phyloP scores from a whole-genome alignment of 2,329 filamentous ascomycete species.

The Nemania diffusa region DNA sequence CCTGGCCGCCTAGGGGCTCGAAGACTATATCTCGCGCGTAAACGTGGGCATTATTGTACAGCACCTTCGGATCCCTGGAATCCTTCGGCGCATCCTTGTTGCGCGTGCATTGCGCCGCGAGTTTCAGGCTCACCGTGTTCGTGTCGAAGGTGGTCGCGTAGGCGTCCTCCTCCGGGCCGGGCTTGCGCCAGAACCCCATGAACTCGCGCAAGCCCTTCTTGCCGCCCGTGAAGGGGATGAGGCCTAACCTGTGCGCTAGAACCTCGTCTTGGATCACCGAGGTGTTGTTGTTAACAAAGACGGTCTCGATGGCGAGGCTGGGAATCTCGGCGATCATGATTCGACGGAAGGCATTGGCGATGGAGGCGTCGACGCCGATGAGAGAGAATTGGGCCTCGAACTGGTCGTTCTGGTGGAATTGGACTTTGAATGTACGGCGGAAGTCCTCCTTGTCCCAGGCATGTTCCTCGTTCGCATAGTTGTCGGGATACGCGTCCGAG shows the following conservation, averaged over 20 bases:
- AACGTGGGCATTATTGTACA: constrained; percentile 86
- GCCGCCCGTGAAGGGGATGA: constrained; percentile 87
- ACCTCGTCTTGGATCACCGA: constrained; percentile 99
- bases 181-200: constrained; percentile 84
- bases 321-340: constrained; percentile 96
- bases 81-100: constrained; percentile 76
- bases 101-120: constrained; percentile 83
- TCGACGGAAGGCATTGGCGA: constrained; percentile 96
- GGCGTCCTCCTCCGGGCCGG: constrained; percentile 69
- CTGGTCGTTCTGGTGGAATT: constrained; percentile 85
- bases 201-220: constrained; percentile 79
- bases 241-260: constrained; percentile 85
- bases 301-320: constrained; percentile 91
- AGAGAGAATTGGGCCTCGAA: constrained; percentile 89
- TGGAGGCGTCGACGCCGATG: constrained; percentile 87
- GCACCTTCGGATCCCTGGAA: constrained; percentile 83
- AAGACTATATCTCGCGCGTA: constrained; percentile 84
- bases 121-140: constrained; percentile 84
- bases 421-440: constrained; percentile 73
- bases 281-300: constrained; percentile 96
- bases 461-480: constrained; percentile 89
- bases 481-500: constrained; percentile 91
- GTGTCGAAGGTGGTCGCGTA: constrained; percentile 75
- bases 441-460: constrained; percentile 82
- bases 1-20: constrained; percentile 78